Percentiles rank a stretch among this genome's conserved stretches.
These are phyloP conservation scores for Tricholoma furcatifolium DNA, from an alignment of 768 basidiomycete genomes.

Conservation along the genomic window DNA sequence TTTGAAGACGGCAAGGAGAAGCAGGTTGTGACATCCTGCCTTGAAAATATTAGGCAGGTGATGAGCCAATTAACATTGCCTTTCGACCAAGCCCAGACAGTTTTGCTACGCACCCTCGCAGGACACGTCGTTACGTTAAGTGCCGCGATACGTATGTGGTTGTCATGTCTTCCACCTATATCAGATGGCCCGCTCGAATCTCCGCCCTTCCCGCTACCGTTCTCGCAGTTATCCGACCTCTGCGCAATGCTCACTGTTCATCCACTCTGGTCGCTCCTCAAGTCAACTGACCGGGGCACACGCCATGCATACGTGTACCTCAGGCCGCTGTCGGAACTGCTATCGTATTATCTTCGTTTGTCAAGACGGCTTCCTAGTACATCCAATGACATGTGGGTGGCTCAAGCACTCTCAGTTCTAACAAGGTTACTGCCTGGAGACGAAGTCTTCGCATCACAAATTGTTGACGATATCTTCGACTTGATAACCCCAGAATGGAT, in stretches of 20 bases:
- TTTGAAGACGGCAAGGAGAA: conserved; percentile 42
- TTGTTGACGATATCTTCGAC: conserved; percentile 38
- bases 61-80: conserved; percentile 22
- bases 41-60: conserved; percentile 31
- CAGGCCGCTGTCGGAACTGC: conserved; percentile 54
- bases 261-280: conserved; percentile 46
- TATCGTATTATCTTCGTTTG: conserved; percentile 55
- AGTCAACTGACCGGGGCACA: conserved; percentile 16
- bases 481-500: conserved; percentile 43
- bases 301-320: conserved; percentile 32
- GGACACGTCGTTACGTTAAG: conserved; percentile 36
- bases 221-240: conserved; percentile 51
- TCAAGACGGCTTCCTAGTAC: conserved; percentile 56
- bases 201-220: conserved; percentile 65
- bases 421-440: conserved; percentile 67
- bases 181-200: conserved; percentile 34
- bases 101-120: conserved; percentile 30
- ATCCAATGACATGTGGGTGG: conserved; percentile 61
- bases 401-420: conserved; percentile 61
- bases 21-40: conserved; percentile 32
- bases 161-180: conserved; percentile 54
- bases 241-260: conserved; percentile 50
- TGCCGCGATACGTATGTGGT: conserved; percentile 59
- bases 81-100: conserved; percentile 10
- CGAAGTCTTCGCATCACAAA: conserved; percentile 52